Percentiles rank a stretch among this genome's conserved stretches.
phyloP scores from a whole-genome alignment of 2,329 filamentous ascomycete genomes.

The Graphiopsis chlorocephala region DNA sequence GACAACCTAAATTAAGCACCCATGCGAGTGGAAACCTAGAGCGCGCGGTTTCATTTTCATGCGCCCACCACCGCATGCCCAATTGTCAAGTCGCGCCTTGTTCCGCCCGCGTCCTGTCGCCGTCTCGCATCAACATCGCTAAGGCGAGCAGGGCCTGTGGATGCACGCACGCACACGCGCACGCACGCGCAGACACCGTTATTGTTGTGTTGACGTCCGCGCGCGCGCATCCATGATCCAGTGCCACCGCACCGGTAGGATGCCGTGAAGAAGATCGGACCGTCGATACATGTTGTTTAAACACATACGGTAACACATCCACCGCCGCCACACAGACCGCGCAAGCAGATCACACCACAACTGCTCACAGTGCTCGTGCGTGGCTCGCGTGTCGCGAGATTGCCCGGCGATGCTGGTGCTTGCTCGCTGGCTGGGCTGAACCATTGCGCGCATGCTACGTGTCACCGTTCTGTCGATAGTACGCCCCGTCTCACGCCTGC shows the following conservation, averaged over 20 bases:
- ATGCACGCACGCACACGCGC: background rate
- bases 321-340: background rate
- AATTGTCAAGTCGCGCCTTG: background rate
- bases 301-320: background rate
- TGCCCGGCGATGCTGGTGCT: background rate
- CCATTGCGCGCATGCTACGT: slow-evolving; percentile 4
- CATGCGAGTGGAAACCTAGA: slow-evolving; percentile 3
- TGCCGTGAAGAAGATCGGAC: slow-evolving; percentile 11
- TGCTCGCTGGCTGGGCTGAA: background rate
- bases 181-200: background rate
- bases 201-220: background rate
- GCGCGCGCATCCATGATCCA: background rate
- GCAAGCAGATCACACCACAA: slow-evolving; percentile 2
- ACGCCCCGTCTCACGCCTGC: background rate
- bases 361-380: slow-evolving; percentile 4
- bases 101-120: background rate
- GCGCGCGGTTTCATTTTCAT: slow-evolving; percentile 1
- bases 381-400: slow-evolving; percentile 8
- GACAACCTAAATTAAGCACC: slow-evolving; percentile 16
- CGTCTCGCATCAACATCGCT: background rate
- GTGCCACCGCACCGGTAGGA: slow-evolving; percentile 3
- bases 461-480: background rate
- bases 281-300: background rate
- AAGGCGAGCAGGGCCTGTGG: background rate
- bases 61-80: background rate